Percentiles rank a stretch among this genome's conserved stretches.
phyloP scores from a whole-genome alignment of 1,284 basidiomycete genomes.

The Austroboletus olivaceoglutinosus region DNA sequence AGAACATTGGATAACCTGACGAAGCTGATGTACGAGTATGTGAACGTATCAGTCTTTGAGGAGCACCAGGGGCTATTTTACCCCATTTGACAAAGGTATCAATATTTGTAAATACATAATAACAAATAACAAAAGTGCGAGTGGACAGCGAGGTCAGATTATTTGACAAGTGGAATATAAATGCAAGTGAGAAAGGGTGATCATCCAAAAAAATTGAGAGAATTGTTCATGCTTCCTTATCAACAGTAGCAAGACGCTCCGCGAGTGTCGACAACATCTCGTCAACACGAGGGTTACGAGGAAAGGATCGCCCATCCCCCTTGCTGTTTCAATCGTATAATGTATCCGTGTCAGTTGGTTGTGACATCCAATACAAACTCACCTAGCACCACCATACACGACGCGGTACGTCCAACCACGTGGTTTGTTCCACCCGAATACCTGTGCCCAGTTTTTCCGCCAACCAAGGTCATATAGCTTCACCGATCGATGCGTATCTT shows the following conservation, averaged over 20 bases:
- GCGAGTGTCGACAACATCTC: constrained; percentile 62
- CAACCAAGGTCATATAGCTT: constrained; percentile 78
- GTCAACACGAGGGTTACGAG: constrained; percentile 62
- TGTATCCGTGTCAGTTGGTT: background rate
- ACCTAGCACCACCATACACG: constrained; percentile 63
- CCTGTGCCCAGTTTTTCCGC: constrained; percentile 66
- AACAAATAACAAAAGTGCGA: constrained; percentile 14
- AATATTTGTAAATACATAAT: background rate
- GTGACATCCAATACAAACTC: constrained; percentile 27
- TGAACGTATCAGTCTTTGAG: too few relatives aligned
- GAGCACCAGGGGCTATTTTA: background rate
- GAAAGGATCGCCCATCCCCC: constrained; percentile 66
- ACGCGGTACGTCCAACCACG: constrained; percentile 54
- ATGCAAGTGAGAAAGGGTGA: background rate
- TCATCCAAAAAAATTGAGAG: background rate
- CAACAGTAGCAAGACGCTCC: constrained; percentile 52
- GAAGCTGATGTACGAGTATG: too few relatives aligned
- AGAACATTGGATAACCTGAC: constrained; percentile 14
- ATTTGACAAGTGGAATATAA: constrained; percentile 5
- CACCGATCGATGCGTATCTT: constrained; percentile 62
- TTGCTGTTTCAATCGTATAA: constrained; percentile 37
- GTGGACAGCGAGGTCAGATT: constrained; percentile 10
- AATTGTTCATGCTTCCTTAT: constrained; percentile 40
- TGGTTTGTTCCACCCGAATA: constrained; percentile 54
- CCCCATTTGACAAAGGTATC: background rate